Percentiles rank a stretch among this genome's conserved stretches.
phyloP scores from a whole-genome alignment of 2,329 filamentous ascomycete species.

The Mycocentrospora acerina region DNA sequence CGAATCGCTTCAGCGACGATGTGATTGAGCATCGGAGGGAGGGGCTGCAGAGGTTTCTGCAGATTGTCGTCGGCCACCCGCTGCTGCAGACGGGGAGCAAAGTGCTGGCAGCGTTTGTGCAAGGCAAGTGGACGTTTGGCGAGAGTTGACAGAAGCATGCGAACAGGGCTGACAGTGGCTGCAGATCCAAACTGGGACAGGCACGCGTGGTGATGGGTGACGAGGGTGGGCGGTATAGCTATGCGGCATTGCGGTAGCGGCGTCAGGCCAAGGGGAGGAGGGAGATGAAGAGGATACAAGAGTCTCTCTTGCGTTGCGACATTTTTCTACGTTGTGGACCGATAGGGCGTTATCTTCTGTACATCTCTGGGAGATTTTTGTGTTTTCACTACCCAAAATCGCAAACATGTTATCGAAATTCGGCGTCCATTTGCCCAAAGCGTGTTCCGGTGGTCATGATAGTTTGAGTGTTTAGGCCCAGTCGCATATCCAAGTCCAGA shows the following conservation, averaged over 20 bases:
- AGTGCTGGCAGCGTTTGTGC: conserved; percentile 92
- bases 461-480: background rate
- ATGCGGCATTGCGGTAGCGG: conserved; percentile 1
- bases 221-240: too few species aligned
- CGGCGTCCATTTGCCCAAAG: too few species aligned
- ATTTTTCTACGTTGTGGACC: conserved; percentile 27
- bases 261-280: too few species aligned
- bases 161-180: conserved; percentile 13
- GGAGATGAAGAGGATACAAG: background rate
- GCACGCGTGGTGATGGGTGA: conserved; percentile 36
- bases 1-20: conserved; percentile 95
- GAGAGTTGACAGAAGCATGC: too few species aligned
- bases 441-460: too few species aligned
- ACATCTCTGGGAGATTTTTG: background rate
- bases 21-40: conserved; percentile 94
- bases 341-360: conserved; percentile 18
- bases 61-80: conserved; percentile 96
- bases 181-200: conserved; percentile 84
- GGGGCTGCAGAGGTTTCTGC: conserved; percentile 90
- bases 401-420: too few species aligned
- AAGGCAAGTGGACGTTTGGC: conserved; percentile 64
- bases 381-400: background rate
- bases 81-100: conserved; percentile 96
- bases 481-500: too few species aligned
- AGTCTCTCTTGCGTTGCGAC: conserved; percentile 5